phyloP scores from a whole-genome alignment of 768 basidiomycete species.

The Pleurotus platypus region DNA sequence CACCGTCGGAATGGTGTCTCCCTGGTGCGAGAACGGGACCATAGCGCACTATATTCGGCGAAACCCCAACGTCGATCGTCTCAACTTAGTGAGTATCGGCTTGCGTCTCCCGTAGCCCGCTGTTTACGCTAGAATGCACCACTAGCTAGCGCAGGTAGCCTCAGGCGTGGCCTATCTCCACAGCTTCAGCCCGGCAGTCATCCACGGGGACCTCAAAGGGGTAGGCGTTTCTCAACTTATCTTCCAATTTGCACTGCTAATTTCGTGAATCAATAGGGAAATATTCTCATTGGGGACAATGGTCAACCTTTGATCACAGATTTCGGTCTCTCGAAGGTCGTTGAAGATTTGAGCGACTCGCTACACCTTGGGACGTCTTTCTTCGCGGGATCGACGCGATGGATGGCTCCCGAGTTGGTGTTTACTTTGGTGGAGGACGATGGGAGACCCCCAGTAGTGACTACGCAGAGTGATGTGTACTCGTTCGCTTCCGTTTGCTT shows the following conservation, averaged over 20 bases:
- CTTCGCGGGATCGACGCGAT: constrained; percentile 45
- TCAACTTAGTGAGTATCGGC: constrained; percentile 37
- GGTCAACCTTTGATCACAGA: constrained; percentile 57
- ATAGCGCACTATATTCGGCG: constrained; percentile 45
- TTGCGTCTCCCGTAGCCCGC: constrained; percentile 10
- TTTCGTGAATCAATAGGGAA: constrained; percentile 33
- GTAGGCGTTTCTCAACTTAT: constrained; percentile 26
- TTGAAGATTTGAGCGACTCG: constrained; percentile 45
- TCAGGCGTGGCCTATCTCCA: constrained; percentile 58
- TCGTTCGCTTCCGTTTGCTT: constrained; percentile 58
- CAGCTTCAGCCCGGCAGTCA: constrained; percentile 45
- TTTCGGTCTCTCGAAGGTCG: constrained; percentile 57
- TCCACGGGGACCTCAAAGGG: constrained; percentile 64
- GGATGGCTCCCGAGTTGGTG: constrained; percentile 61
- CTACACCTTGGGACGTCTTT: constrained; percentile 35
- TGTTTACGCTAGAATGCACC: not conserved
- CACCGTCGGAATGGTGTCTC: constrained; percentile 61
- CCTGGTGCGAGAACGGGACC: constrained; percentile 61
- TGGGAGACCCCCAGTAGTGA: constrained; percentile 36
- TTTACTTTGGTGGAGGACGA: constrained; percentile 47
- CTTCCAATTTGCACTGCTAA: not conserved
- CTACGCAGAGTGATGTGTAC: constrained; percentile 55
- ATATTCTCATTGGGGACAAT: constrained; percentile 51
- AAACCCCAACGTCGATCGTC: constrained; percentile 36
- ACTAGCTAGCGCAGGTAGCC: constrained; percentile 50